Evolutionary conservation across 768 basidiomycete species (phyloP), one percentile per base, ranked within the genome.

Genomic region (Leucocoprinus birnbaumii): DNA sequence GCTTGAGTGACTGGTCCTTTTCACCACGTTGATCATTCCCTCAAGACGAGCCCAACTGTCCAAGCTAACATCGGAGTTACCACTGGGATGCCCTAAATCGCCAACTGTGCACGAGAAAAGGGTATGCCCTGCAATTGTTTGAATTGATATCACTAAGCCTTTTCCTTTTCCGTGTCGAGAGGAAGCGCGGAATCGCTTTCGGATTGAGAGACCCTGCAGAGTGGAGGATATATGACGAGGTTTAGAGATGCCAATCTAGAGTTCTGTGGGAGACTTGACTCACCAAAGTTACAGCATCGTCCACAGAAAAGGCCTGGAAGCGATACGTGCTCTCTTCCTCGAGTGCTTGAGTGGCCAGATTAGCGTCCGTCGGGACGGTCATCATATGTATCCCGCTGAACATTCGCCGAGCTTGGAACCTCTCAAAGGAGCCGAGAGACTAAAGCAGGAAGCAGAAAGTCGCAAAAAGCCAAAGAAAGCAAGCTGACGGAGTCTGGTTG

Each of bases 51-150:
- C 68, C 91, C 91, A 93, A 60, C 87, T 88, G 64, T 93, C 89
- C 63, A 91, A 66, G 60, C 85, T 88, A 58, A 91, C 86, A 68
- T 91, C 90, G 13, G 85, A 85, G 37, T 84, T 75, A 16, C 86
- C 86, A 42, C 79, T 80, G 11, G 68, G 66, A 61, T 82, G 80
- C 1, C 89, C 89, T 40, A 90, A 68, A 68, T 92, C 91, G 9
- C 91, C 90, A 34, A 91, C 89, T 0, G 91, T 90, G 62, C 91
- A 93, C 1, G 89, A 76, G 65, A 93, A 92, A 35, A 93, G 70
- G 0, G 83, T 83, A 61, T 92, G 88, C 0, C 91, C 91, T 3
- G 83, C 84, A 56, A 89, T 84, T 14, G 86, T 81, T 68, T 91
- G 89, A 55, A 93, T 83, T 8, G 87, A 86, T 59, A 93, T 83